A percentile compares a stretch with the other conserved stretches of the same genome.
Conservation (phyloP, 805 yeast species). For the Zygosaccharomyces kombuchaensis region DNA sequence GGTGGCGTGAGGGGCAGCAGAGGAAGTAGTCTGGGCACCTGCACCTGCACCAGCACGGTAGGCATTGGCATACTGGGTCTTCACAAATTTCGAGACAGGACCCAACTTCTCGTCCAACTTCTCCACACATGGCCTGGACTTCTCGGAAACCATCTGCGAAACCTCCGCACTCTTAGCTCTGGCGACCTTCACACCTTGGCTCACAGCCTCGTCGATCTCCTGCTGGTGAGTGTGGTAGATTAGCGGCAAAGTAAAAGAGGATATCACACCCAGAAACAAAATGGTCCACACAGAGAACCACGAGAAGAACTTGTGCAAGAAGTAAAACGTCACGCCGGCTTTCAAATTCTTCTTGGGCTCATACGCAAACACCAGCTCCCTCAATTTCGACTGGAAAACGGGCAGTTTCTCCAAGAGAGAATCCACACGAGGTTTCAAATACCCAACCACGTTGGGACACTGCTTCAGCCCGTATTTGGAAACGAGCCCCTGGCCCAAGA, state of each 20-base stretch:
- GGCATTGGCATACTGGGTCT: conserved; percentile 37
- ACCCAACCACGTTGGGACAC: conserved; percentile 34
- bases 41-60: conserved; percentile 55
- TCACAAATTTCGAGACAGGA: conserved; percentile 59
- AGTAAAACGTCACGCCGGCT: conserved; percentile 62
- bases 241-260: conserved; percentile 71
- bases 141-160: conserved; percentile 47
- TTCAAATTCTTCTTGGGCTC: conserved; percentile 69
- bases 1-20: conserved; percentile 15
- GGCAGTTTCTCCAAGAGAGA: conserved; percentile 38
- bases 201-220: conserved; percentile 66
- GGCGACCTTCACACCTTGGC: conserved; percentile 43
- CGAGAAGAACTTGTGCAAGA: conserved; percentile 67
- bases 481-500: conserved; percentile 76
- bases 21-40: conserved; percentile 23
- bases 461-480: conserved; percentile 62
- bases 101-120: conserved; percentile 56
- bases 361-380: conserved; percentile 59
- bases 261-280: conserved; percentile 50
- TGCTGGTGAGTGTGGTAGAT: conserved; percentile 69
- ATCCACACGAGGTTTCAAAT: conserved; percentile 32
- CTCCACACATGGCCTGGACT: conserved; percentile 56
- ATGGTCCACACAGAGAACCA: conserved; percentile 70
- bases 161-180: conserved; percentile 47
- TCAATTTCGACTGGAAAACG: conserved; percentile 47